These are phyloP conservation scores for Cladorrhinum sp. DNA, from an alignment of 2,329 filamentous ascomycete species.

Conservation along the genomic window DNA sequence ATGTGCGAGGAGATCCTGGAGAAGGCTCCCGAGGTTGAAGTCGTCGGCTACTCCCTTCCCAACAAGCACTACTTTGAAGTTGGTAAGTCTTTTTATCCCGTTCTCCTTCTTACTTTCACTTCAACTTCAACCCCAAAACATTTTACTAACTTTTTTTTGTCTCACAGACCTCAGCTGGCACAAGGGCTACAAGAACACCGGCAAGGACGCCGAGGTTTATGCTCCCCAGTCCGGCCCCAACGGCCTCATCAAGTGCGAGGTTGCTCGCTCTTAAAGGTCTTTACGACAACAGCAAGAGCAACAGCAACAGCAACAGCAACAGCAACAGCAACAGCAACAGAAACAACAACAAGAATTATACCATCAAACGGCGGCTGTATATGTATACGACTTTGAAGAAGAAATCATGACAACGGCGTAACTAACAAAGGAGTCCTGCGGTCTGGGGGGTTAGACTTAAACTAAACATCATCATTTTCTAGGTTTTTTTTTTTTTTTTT, in stretches of 20 bases:
- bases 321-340: no score
- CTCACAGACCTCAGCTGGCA: conserved; percentile 88
- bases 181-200: conserved; percentile 91
- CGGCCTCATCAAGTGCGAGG: conserved; percentile 91
- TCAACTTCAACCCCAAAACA: no score
- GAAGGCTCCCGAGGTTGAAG: conserved; percentile 65
- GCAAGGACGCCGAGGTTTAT: conserved; percentile 92
- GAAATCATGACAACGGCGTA: conserved; percentile 1
- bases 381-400: conserved; percentile 1
- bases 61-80: conserved; percentile 99
- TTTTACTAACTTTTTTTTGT: neutral
- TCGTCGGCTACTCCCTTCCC: conserved; percentile 79
- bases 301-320: no score
- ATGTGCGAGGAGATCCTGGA: conserved; percentile 88
- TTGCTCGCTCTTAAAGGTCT: conserved; percentile 51
- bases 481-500: neutral
- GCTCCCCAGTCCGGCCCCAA: conserved; percentile 91
- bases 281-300: no score
- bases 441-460: no score
- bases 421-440: neutral
- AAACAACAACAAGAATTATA: no score
- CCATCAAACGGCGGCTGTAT: neutral
- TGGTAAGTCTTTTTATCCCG: conserved; percentile 51
- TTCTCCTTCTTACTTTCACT: neutral
- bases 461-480: neutral